Base-by-base conservation (phyloP, 2,329 filamentous ascomycete genomes). In the Gremmenia infestans region DNA sequence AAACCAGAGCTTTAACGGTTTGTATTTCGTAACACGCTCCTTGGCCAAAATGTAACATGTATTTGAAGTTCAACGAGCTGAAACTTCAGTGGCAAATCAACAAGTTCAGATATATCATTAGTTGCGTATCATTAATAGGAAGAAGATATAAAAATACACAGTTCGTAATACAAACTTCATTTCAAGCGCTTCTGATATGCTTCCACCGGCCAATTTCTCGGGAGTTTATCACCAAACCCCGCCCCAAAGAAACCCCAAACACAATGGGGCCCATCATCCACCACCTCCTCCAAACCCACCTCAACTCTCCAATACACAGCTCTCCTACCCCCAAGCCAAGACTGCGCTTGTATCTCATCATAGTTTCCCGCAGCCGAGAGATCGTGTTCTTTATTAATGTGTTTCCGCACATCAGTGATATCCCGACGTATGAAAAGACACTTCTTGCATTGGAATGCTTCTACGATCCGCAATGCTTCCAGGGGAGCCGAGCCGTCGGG, bases 351-450 rank as follows among this genome's bases (percentile, higher is more conserved):
- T 36, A 60, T 56, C 48, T 56, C 32, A 5, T 60, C 55, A 35
- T 63, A 63, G 11, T 35, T 48, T 15, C 55, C 61, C 19, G 49
- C 48, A 0, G 61, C 57, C 9, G 57, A 54, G 25, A 53, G 19
- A 5, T 23, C 36, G 37, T 63, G 61, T 36, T 57, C 55, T 23
- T 60, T 51, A 32, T 63, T 63, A 35, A 61, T 50, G 50, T 63
- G 61, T 50, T 58, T 61, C 19, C 61, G 47, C 35, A 63, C 55
- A 56, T 63, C 59, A 5, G 61, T 61, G 9, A 63, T 12, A 57
- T 61, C 59, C 45, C 47, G 48, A 11, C 59, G 53, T 35, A 61
- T 63, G 28, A 58, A 60, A 23, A 36, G 17, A 42, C 61, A 63
- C 7, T 59, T 48, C 37, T 50, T 63, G 57, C 61, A 63, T 15